Conservation (phyloP, 1,284 basidiomycete genomes). For the Ustilago tritici region DNA sequence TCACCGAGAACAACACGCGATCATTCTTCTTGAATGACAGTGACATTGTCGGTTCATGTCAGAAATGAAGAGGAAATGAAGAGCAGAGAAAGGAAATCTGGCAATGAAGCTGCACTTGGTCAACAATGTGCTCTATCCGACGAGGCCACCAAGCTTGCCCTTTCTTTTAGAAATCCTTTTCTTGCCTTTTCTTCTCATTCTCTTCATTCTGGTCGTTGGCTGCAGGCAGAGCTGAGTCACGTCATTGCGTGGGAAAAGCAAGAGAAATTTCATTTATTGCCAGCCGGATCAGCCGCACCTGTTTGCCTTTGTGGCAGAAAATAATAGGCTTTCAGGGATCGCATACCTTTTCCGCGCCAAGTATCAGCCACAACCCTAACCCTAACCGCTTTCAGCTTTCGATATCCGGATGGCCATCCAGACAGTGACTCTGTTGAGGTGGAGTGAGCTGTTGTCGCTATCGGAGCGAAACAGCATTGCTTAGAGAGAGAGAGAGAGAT, state of each 20-base stretch:
- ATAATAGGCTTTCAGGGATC: not conserved
- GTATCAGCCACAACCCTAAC: not conserved
- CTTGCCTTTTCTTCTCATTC: not conserved
- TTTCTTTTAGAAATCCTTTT: not conserved
- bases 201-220: not conserved
- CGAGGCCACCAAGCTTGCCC: not conserved
- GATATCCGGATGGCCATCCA: not conserved
- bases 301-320: too few species aligned
- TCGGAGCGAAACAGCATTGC: too few species aligned
- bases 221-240: conserved; percentile 5
- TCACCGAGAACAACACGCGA: not conserved
- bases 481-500: not conserved
- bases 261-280: too few species aligned
- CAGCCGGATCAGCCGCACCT: too few species aligned
- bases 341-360: conserved; percentile 2
- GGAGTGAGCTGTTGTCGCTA: too few species aligned
- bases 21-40: not conserved
- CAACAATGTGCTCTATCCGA: not conserved
- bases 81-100: not conserved
- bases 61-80: conserved; percentile 1
- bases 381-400: not conserved
- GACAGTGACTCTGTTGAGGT: not conserved
- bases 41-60: not conserved
- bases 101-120: too few species aligned
- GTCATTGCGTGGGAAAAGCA: not conserved